Evolutionary conservation across 2,329 filamentous ascomycete genomes (phyloP), one percentile per base, ranked within the genome.

Genomic region (Decorospora gaudefroyi): DNA sequence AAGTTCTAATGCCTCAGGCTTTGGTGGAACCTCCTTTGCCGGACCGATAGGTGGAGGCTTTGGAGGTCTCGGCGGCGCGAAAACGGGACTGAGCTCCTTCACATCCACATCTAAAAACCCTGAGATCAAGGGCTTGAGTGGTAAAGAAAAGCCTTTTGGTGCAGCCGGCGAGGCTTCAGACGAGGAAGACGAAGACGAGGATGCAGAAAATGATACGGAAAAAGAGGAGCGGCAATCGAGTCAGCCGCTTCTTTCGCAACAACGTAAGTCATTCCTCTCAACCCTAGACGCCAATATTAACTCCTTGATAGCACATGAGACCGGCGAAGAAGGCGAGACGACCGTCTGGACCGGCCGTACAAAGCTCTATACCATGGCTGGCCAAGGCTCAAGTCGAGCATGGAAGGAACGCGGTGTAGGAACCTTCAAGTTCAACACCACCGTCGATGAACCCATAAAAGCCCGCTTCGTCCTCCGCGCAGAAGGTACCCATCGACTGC

Each of bases 361-460:
- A 13, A 95, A 95, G 70, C 81, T 97, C 46, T 97, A 89, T 74
- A 81, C 86, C 45, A 87, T 93, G 60, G 83, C 82, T 53, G 77
- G 78, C 23, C 79, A 78, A 31, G 63, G 59, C 4, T 61, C 62
- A 22, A 72, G 72, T 53, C 81, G 81, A 41, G 84, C 84, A 32
- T 97, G 92, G 92, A 92, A 92, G 69, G 92, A 97, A 72, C 84
- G 91, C 38, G 91, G 91, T 9, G 80, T 85, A 3, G 91, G 91
- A 30, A 86, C 86, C 58, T 77, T 96, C 57, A 93, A 93, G 72
- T 79, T 96, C 67, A 96, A 96, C 61, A 49, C 67, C 22, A 64
- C 55, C 9, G 53, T 57, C 6, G 56, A 65, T 10, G 55, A 58
- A 13, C 69, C 54, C 47, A 82, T 43, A 42, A 76, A 74, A 49